Evolutionary conservation across 1,139 yeast genomes (phyloP), one percentile per base, ranked within the genome.

Genomic region (Lodderomyces elongisporus): DNA sequence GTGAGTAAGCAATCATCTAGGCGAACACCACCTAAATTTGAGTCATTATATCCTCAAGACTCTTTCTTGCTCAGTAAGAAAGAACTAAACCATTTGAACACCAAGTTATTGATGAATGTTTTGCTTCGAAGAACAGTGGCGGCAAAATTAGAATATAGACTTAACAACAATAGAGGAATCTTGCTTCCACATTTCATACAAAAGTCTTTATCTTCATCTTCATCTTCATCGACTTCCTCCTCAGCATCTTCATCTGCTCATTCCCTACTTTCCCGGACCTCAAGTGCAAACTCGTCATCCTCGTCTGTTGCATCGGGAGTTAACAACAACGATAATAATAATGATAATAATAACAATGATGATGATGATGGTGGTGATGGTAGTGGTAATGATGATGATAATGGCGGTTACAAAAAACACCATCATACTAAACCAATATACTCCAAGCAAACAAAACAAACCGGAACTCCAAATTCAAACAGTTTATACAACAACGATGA

Each of bases 81-180:
- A 6, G 69, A 65, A 28, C 47, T 58, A 16, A 55, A 56, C 15
- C 46, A 46, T 14, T 47, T 66, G 36, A 60, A 66, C 37, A 54
- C 51, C 30, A 57, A 55, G 33, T 35, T 68, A 1, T 46, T 63
- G 13, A 51, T 66, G 28, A 74, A 68, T 34, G 45, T 65, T 1
- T 51, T 68, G 27, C 37, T 68, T 13, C 52, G 74, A 35, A 48
- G 71, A 38, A 68, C 72, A 1, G 46, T 67, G 41, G 67, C 71
- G 27, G 74, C 71, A 3, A 68, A 68, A 46, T 54, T 68, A 13
- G 63, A 51, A 2, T 68, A 57, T 41, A 44, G 74, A 28, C 49
- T 65, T 32, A 46, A 43, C 21, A 25, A 12, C 3, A 27, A 25
- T 17, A 33, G 33, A 18, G 25, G 14, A 4, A 10, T 8, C 10